These are phyloP conservation scores for Pistacia atlantica DNA, from an alignment of 345 rosid genomes.

Conservation along the genomic window DNA sequence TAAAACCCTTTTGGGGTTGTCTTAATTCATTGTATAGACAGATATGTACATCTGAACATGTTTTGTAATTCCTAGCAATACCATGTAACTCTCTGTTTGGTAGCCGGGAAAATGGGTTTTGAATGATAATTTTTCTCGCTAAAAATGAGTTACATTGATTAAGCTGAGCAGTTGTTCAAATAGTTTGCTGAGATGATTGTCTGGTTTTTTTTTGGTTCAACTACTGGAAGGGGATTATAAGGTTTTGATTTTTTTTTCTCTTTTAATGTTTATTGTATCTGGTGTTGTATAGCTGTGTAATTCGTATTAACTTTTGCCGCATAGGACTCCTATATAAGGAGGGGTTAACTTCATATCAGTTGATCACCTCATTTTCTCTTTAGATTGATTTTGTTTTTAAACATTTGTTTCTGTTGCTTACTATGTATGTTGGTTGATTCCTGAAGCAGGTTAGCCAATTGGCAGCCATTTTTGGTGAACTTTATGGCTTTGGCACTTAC, in stretches of 20 bases:
- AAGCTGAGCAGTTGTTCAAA: background rate
- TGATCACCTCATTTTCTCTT: background rate
- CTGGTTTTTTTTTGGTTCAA: background rate
- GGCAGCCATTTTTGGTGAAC: conserved; percentile 9
- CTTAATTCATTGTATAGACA: conserved; percentile 24
- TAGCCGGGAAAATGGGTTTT: background rate
- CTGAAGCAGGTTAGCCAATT: conserved; percentile 18
- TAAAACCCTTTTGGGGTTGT: conserved; percentile 8
- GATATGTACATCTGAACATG: conserved; percentile 1
- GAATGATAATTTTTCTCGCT: background rate
- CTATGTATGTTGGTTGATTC: background rate
- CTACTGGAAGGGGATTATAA: background rate
- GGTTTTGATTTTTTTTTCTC: background rate
- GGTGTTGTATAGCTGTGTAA: background rate
- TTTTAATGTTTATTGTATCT: background rate
- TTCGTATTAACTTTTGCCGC: background rate
- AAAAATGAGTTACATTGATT: background rate
- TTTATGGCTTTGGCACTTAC: conserved; percentile 63
- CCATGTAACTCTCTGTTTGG: background rate
- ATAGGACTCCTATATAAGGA: conserved; percentile 9
- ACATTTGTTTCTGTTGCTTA: background rate
- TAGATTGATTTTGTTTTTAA: background rate
- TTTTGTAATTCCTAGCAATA: background rate
- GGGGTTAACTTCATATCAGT: background rate
- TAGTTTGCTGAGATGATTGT: conserved; percentile 2